Conservation (phyloP, 1,139 yeast genomes). For the Debaryomyces coudertii region DNA sequence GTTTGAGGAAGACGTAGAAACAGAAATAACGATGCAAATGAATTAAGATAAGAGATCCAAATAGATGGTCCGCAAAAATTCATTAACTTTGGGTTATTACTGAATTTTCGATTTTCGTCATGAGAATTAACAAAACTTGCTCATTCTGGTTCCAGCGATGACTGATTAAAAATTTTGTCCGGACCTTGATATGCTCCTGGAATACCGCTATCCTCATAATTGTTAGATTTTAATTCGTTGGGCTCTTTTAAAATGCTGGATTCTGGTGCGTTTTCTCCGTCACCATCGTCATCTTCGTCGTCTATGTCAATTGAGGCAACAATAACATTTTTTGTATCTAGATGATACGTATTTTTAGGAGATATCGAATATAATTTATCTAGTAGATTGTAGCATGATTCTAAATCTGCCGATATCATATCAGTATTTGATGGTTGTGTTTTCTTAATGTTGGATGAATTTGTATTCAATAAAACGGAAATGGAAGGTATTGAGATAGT, state of each 20-base stretch:
- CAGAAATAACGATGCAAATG: conserved; percentile 31
- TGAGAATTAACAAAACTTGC: background rate
- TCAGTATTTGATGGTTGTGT: background rate
- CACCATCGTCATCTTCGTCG: background rate
- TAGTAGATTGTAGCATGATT: conserved; percentile 32
- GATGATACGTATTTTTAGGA: conserved; percentile 44
- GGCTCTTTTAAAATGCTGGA: too few relatives aligned
- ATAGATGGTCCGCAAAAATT: background rate
- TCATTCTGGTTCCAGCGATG: too few relatives aligned
- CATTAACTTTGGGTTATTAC: background rate
- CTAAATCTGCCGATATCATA: conserved; percentile 14
- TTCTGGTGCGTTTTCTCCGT: background rate
- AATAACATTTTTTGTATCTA: conserved; percentile 36
- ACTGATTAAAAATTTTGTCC: too few relatives aligned
- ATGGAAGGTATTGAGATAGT: conserved; percentile 3
- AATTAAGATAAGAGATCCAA: conserved; percentile 16
- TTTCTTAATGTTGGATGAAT: conserved; percentile 3
- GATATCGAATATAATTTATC: conserved; percentile 45
- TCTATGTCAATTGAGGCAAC: conserved; percentile 23
- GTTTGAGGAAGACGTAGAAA: background rate
- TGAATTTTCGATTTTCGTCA: background rate
- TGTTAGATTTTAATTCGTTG: background rate
- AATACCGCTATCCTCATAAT: background rate
- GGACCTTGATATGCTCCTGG: background rate
- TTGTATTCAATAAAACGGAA: background rate